Base-by-base conservation (phyloP, 2,329 filamentous ascomycete species). In the Pestalotiopsis sp. region DNA sequence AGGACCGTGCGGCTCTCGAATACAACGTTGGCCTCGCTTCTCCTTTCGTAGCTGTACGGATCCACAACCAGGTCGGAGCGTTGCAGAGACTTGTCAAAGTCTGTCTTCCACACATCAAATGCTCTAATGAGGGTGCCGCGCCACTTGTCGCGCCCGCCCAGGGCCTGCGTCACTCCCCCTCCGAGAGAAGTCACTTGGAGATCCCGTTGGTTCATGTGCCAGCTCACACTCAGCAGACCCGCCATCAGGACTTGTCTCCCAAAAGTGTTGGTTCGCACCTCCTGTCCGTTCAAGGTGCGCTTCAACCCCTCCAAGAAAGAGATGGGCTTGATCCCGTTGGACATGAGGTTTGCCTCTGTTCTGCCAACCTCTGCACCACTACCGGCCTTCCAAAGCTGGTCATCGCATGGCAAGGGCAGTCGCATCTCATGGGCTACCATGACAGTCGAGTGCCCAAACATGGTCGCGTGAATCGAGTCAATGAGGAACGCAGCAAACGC, bases 401-500 rank as follows among this genome's bases (percentile, higher is more conserved):
- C 96, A 73, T 98, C 95, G 77, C 95, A 98, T 0, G 96, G 96
- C 58, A 99, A 82, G 0, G 94, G 93, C 9, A 98, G 85, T 64
- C 94, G 90, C 89, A 99, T 93, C 80, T 98, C 96, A 75, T 98
- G 95, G 2, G 95, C 94, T 7, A 97, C 94, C 95, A 98, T 98
- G 58, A 97, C 94, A 0, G 94, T 95, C 3, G 95, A 96, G 80
- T 98, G 96, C 0, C 95, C 96, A 80, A 98, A 98, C 92, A 99
- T 98, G 36, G 94, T 97, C 1, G 95, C 94, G 79, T 99, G 96
- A 1, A 95, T 97, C 4, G 95, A 97, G 79, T 99, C 96, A 72
- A 98, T 91, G 58, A 98, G 90, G 77, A 98, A 98, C 0, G 96
- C 96, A 0, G 93, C 94, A 81, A 98, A 98, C 0, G 95, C 96